phyloP scores from a whole-genome alignment of 169 alveolate species.

The Plasmodium sp. region DNA sequence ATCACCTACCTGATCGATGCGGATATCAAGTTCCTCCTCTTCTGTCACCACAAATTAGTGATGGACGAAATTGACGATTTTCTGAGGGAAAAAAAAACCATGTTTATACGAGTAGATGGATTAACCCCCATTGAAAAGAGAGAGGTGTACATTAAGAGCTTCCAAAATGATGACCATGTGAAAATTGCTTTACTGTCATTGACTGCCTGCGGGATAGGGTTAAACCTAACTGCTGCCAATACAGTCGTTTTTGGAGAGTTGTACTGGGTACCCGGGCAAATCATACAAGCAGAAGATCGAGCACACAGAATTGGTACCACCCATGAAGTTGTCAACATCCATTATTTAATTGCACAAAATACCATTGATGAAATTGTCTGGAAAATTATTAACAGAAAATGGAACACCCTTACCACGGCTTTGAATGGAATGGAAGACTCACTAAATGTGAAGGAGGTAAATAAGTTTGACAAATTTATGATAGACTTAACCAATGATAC shows the following conservation, averaged over 20 bases:
- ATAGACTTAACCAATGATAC: conserved; percentile 47
- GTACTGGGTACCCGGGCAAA: conserved; percentile 98
- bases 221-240: conserved; percentile 96
- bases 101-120: conserved; percentile 96
- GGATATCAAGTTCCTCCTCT: conserved; percentile 92
- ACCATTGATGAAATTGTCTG: conserved; percentile 88
- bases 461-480: conserved; percentile 58
- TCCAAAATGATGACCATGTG: conserved; percentile 88
- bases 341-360: conserved; percentile 90
- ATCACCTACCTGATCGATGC: conserved; percentile 92
- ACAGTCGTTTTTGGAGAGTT: conserved; percentile 98
- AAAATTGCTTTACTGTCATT: conserved; percentile 94
- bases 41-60: conserved; percentile 96
- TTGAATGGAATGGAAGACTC: conserved; percentile 79
- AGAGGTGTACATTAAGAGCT: conserved; percentile 91
- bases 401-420: conserved; percentile 87
- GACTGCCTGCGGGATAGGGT: conserved; percentile 97
- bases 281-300: conserved; percentile 98
- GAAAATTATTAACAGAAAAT: conserved; percentile 84
- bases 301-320: conserved; percentile 97
- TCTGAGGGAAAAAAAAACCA: conserved; percentile 79
- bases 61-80: conserved; percentile 91
- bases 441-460: conserved; percentile 64
- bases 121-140: conserved; percentile 89
- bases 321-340: conserved; percentile 84